Conservation (phyloP, 1,139 yeast genomes). For the Suhomyces bolitotheri region DNA sequence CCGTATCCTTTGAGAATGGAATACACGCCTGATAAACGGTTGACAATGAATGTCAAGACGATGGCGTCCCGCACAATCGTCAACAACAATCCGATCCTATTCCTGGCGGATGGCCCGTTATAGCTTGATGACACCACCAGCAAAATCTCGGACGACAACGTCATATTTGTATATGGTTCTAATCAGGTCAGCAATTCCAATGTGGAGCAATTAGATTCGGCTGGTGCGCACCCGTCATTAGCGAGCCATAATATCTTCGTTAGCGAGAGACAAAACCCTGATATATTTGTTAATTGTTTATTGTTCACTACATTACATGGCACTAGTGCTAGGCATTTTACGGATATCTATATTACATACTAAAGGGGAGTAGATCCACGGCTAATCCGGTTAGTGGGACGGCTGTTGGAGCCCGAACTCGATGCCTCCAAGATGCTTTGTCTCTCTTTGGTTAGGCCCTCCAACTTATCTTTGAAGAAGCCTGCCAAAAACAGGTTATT, state of each 20-base stretch:
- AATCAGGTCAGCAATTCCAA: no score
- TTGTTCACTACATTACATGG: no score
- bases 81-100: not conserved
- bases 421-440: conserved; percentile 34
- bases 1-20: conserved; percentile 43
- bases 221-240: no score
- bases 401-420: conserved; percentile 29
- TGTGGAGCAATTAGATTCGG: no score
- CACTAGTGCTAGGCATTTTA: no score
- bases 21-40: conserved; percentile 13
- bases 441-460: conserved; percentile 42
- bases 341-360: no score
- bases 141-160: no score
- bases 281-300: no score
- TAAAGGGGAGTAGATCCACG: conserved; percentile 39
- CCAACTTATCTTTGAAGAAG: conserved; percentile 37
- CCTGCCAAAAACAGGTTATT: conserved; percentile 39
- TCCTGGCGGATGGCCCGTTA: not conserved
- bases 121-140: not conserved
- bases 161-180: no score
- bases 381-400: conserved; percentile 41
- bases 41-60: conserved; percentile 21
- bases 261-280: no score
- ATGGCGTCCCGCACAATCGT: conserved; percentile 29
- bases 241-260: no score